Evolutionary conservation across 371 early-diverging fungal genomes (phyloP), one percentile per base, ranked within the genome.

Genomic region (Actinomortierella wolfii): DNA sequence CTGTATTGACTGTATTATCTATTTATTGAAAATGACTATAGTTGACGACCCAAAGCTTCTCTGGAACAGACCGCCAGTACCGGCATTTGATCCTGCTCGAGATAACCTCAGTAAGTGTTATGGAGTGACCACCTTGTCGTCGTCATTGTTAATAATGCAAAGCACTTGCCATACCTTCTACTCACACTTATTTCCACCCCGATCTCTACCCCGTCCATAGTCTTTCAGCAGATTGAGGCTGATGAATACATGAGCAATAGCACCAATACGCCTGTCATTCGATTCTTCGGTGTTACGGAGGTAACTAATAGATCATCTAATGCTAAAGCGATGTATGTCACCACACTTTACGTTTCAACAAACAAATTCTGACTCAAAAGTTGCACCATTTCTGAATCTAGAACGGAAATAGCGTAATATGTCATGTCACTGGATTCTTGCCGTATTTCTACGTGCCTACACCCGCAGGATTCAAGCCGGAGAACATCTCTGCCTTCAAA

Each of bases 371-470:
- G 25, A 21, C 6, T 61, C 45, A 21, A 47, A 20, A 51, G 15
- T 43, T 26, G 15, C 64, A 17, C 20, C 23, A 20, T 18, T 9
- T 15, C 14, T 18, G 20, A 45, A 25, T 48, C n/a, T 68, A 92
- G 89, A 70, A 69, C 9, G 95, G 95, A 23, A 83, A 94, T 64
- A 93, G 93, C 56, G 93, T 99, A 11, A 77, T 92, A 2, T 96
- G 98, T 63, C 93, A 94, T 81, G 97, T 99, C 2, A 85, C 85
- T 20, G 95, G 94, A 2, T 99, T 98, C 74, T 77, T 85, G 20
- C 98, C 98, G 8, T 98, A 99, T 78, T 94, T 99, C 66, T 99
- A 99, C 77, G 88, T 97, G 15, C 92, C 95, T 11, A 93, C 95
- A 2, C 97, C 97, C 2, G 21, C 70, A 25, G 91, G 91, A 7